Conservation (phyloP, 495 filamentous ascomycete genomes). For the Penicillium steckii region DNA sequence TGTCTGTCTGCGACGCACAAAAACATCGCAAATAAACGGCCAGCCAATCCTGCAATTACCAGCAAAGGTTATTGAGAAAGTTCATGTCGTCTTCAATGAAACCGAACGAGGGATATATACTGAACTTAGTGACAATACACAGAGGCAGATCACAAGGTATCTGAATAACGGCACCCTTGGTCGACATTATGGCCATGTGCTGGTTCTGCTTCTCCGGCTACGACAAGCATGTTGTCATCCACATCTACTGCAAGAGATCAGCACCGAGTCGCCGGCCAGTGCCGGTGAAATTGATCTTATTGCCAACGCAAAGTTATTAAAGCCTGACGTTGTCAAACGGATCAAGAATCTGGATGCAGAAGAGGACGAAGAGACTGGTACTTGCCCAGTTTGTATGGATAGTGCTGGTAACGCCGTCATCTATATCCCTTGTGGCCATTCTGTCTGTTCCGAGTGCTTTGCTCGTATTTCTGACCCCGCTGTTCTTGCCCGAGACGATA, state of each 20-base stretch:
- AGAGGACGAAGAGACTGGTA: constrained; percentile 40
- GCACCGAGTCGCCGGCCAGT: constrained; percentile 46
- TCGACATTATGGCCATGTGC: constrained; percentile 78
- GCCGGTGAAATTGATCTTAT: constrained; percentile 65
- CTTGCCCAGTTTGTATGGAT: constrained; percentile 81
- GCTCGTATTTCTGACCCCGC: constrained; percentile 65
- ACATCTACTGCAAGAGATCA: constrained; percentile 79
- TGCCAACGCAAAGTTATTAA: constrained; percentile 63
- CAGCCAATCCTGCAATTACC: constrained; percentile 78
- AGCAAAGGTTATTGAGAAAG: constrained; percentile 61
- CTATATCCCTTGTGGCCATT: constrained; percentile 83
- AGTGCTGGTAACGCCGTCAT: constrained; percentile 72
- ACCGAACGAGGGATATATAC: constrained; percentile 73
- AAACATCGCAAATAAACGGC: constrained; percentile 80
- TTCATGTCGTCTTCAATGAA: constrained; percentile 69
- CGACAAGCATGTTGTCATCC: constrained; percentile 89
- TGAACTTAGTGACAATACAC: constrained; percentile 64
- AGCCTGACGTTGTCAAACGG: constrained; percentile 59
- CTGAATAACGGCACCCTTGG: constrained; percentile 69
- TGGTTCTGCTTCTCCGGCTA: constrained; percentile 83
- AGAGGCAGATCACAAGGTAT: constrained; percentile 75
- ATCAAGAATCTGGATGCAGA: constrained; percentile 57
- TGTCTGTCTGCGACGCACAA: constrained; percentile 81
- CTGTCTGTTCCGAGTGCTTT: constrained; percentile 78
- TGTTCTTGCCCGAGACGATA: constrained; percentile 58